Conservation (phyloP, 352 stramenopile species). For the Pilasporangium apinafurcum region DNA sequence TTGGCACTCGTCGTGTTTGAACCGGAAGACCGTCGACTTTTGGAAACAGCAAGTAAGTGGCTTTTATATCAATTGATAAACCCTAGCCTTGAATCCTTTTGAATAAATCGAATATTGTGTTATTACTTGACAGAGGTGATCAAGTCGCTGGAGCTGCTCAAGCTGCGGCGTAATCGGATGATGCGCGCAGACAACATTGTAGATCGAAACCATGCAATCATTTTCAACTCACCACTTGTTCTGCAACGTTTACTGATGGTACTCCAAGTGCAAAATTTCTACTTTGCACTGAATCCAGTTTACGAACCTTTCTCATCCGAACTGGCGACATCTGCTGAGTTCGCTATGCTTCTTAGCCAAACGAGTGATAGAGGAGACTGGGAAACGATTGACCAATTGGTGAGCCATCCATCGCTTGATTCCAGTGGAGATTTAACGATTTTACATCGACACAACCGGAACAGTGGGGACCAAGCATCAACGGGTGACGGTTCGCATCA, state of each 20-base stretch:
- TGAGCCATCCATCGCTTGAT: slow-evolving; percentile 38
- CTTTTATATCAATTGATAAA: neutral
- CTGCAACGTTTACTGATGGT: slow-evolving; percentile 67
- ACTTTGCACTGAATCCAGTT: slow-evolving; percentile 73
- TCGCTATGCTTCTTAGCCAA: slow-evolving; percentile 73
- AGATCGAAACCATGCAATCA: slow-evolving; percentile 91
- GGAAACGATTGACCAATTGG: slow-evolving; percentile 61
- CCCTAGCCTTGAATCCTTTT: no score
- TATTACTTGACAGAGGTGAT: slow-evolving; percentile 66
- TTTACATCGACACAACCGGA: slow-evolving; percentile 18
- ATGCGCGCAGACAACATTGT: slow-evolving; percentile 80
- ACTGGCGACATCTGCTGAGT: slow-evolving; percentile 73
- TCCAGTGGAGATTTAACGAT: slow-evolving; percentile 46
- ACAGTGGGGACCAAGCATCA: slow-evolving; percentile 4
- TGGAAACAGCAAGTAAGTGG: slow-evolving; percentile 85
- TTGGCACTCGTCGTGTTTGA: slow-evolving; percentile 94
- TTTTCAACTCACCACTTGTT: slow-evolving; percentile 81
- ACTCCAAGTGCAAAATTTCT: slow-evolving; percentile 81
- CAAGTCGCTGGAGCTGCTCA: slow-evolving; percentile 91
- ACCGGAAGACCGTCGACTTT: slow-evolving; percentile 89
- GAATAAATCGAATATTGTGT: slow-evolving; percentile 5
- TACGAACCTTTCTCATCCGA: slow-evolving; percentile 83
- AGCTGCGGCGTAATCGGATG: slow-evolving; percentile 77
- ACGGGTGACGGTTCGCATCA: slow-evolving; percentile 11
- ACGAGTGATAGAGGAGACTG: slow-evolving; percentile 70